phyloP scores from a whole-genome alignment of 345 rosid species.

The Lumnitzera racemosa region DNA sequence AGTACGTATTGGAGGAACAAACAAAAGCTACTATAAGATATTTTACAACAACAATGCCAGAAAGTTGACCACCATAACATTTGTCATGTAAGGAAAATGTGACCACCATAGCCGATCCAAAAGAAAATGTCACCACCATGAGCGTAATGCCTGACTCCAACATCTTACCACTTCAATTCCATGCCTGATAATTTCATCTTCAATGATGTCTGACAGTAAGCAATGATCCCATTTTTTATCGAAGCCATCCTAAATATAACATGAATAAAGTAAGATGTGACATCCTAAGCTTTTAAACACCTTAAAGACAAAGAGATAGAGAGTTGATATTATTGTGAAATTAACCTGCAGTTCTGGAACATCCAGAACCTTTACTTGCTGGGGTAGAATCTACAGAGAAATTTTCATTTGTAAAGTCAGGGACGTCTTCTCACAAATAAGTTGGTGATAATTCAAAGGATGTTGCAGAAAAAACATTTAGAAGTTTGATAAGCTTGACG shows the following conservation, averaged over 20 bases:
- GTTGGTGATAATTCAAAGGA: background rate
- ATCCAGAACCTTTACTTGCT: conserved; percentile 61
- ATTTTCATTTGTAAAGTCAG: background rate
- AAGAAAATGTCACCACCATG: background rate
- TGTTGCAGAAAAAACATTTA: background rate
- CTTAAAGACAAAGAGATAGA: background rate
- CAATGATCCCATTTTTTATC: conserved; percentile 56
- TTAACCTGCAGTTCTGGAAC: conserved; percentile 64
- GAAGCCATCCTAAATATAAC: conserved; percentile 77
- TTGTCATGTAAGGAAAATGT: background rate
- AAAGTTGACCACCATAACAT: background rate
- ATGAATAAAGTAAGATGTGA: conserved; percentile 4
- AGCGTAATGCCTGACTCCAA: conserved; percentile 4
- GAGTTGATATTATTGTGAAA: background rate
- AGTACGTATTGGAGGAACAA: background rate
- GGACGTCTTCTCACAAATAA: background rate
- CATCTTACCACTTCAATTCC: conserved; percentile 48
- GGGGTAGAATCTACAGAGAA: conserved; percentile 39
- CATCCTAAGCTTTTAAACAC: conserved; percentile 4
- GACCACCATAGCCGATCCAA: background rate
- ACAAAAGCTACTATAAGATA: background rate
- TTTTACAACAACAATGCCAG: background rate
- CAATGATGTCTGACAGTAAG: conserved; percentile 45
- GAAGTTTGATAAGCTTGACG: background rate
- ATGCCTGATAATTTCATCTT: conserved; percentile 45